phyloP scores from a whole-genome alignment of 345 rosid genomes.

The Eucalyptus regnans region DNA sequence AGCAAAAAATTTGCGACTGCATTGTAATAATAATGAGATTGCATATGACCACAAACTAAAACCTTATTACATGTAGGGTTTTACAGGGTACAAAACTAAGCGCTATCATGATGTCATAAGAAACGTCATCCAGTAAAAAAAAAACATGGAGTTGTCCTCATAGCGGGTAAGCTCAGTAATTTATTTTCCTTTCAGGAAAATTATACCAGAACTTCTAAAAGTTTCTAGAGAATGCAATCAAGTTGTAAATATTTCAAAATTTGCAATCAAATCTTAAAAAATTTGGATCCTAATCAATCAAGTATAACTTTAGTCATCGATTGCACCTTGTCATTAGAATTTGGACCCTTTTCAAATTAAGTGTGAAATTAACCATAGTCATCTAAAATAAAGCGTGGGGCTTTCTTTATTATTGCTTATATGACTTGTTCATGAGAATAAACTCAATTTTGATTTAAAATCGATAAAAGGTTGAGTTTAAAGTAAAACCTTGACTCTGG shows the following conservation, averaged over 20 bases:
- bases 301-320: not conserved
- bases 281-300: not conserved
- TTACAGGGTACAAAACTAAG: not conserved
- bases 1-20: not conserved
- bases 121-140: not conserved
- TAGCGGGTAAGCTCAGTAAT: not conserved
- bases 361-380: not conserved
- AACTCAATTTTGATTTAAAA: not conserved
- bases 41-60: not conserved
- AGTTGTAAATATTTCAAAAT: not conserved
- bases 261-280: not conserved
- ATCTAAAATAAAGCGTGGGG: not conserved
- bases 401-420: not conserved
- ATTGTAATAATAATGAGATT: not conserved
- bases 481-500: not conserved
- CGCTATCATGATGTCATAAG: not conserved
- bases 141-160: not conserved
- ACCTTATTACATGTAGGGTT: not conserved
- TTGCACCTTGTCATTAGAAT: too few species aligned
- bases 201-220: not conserved
- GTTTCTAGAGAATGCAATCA: not conserved
- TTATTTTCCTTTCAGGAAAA: not conserved
- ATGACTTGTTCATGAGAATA: not conserved
- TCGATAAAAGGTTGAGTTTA: not conserved
- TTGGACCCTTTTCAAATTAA: not conserved